phyloP scores from a whole-genome alignment of 176 grass and related monocot species.

The Oryza australiensis region DNA sequence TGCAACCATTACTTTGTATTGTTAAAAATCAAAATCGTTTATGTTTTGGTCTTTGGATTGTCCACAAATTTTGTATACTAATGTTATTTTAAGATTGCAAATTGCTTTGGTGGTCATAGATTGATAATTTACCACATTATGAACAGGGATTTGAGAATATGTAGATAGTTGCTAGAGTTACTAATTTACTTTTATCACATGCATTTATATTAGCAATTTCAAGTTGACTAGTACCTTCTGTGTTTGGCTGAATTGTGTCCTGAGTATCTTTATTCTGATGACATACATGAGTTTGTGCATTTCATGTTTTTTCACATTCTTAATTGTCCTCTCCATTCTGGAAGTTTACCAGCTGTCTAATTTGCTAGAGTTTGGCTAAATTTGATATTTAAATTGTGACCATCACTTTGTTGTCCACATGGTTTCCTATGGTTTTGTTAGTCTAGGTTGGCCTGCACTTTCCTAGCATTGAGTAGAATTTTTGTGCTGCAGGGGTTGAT shows the following conservation, averaged over 20 bases:
- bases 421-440: background rate
- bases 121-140: background rate
- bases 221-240: background rate
- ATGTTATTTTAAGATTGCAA: background rate
- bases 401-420: background rate
- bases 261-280: slow-evolving; percentile 14
- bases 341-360: background rate
- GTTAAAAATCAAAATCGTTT: background rate
- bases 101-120: background rate
- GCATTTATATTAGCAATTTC: slow-evolving; percentile 14
- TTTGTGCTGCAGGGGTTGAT: slow-evolving; percentile 71
- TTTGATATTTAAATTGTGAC: background rate
- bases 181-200: background rate
- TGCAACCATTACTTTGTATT: slow-evolving; percentile 25
- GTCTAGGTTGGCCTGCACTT: slow-evolving; percentile 11
- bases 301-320: background rate
- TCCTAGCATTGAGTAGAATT: slow-evolving; percentile 41
- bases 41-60: background rate
- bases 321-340: slow-evolving; percentile 7
- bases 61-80: background rate
- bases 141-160: background rate
- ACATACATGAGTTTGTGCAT: background rate
- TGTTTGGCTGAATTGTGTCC: background rate
- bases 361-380: background rate
- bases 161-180: background rate